Conservation (phyloP, 169 alveolate species). For the Cryptosporidium andersoni region DNA sequence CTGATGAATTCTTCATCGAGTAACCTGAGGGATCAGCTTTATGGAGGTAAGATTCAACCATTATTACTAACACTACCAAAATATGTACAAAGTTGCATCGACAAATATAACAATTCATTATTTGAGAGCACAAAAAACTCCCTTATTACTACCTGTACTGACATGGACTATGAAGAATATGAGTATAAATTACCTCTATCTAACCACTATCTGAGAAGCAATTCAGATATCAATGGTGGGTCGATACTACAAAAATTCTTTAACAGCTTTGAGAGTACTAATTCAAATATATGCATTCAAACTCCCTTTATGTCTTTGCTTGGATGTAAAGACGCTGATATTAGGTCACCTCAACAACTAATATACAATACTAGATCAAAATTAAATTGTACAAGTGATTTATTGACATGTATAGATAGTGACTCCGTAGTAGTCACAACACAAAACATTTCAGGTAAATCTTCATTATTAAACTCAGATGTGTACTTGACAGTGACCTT, state of each 20-base stretch:
- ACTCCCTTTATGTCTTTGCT: conserved; percentile 50
- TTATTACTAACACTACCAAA: conserved; percentile 57
- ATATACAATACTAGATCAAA: conserved; percentile 39
- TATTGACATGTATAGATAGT: conserved; percentile 21
- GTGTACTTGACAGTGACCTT: conserved; percentile 10
- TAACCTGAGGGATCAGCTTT: conserved; percentile 16
- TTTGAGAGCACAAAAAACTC: conserved; percentile 36
- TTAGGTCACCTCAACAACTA: conserved; percentile 36
- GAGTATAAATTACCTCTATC: conserved; percentile 54
- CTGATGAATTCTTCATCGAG: conserved; percentile 33
- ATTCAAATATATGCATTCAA: conserved; percentile 39
- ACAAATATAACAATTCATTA: conserved; percentile 25
- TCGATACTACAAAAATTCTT: neutral
- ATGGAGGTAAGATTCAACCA: conserved; percentile 40
- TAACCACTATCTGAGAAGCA: neutral
- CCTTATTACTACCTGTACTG: conserved; percentile 34
- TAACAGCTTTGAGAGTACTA: neutral
- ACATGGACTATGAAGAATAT: conserved; percentile 1
- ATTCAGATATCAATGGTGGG: neutral
- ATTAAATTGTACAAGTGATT: conserved; percentile 46
- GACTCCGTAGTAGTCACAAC: conserved; percentile 10
- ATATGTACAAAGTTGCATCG: conserved; percentile 28
- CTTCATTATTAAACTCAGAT: neutral
- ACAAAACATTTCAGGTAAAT: neutral
- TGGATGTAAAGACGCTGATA: conserved; percentile 12